Base-by-base conservation (phyloP, 331 rosid species). In the Acacia concinna region DNA sequence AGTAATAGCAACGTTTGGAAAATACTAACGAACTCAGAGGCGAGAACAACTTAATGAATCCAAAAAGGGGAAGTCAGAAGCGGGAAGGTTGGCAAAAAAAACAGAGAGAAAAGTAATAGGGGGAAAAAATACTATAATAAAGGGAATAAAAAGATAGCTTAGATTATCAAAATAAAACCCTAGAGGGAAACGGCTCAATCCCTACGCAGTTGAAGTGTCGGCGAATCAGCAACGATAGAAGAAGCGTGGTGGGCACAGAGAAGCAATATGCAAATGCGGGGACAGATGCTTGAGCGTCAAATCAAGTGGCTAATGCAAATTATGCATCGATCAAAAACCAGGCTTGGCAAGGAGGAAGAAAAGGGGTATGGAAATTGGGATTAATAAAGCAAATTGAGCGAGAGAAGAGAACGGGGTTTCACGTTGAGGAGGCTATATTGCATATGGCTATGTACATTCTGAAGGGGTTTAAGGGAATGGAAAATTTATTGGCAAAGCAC, bases 151-250 rank as follows among this genome's bases (percentile, higher is more conserved):
- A 43, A 2, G 71, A 75, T 47, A 56, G 82, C 28, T 67, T 60
- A 66, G 82, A 86, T 57, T 38, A 67, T 80, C 78, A 54, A 66
- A 84, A 82, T 78, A 66, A 70, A 84, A 83, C 86, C 93, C 89
- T 73, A 71, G 81, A 21, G 65, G 63, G 28, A 82, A 71, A 49
- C 34, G 30, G 62, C 21, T 74, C 47, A 88, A 88, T 79, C 85
- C 79, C 69, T 73, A 77, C 35, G 82, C 41, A 68, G 83, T 18
- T 67, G 82, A 51, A 84, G 87, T 57, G 79, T 56, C 74, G 83
- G 79, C 84, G 78, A 86, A 88, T 73, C 86, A 78, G 80, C 18
- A 79, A 79, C 75, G 84, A 82, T 52, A 66, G 78, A 63, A 44
- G 79, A 40, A 32, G 56, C 71, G 68, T 49, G 60, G 38, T 21